A percentile compares a stretch with the other conserved stretches of the same genome.
Conservation (phyloP, 495 filamentous ascomycete genomes). For the Neurospora sp. region DNA sequence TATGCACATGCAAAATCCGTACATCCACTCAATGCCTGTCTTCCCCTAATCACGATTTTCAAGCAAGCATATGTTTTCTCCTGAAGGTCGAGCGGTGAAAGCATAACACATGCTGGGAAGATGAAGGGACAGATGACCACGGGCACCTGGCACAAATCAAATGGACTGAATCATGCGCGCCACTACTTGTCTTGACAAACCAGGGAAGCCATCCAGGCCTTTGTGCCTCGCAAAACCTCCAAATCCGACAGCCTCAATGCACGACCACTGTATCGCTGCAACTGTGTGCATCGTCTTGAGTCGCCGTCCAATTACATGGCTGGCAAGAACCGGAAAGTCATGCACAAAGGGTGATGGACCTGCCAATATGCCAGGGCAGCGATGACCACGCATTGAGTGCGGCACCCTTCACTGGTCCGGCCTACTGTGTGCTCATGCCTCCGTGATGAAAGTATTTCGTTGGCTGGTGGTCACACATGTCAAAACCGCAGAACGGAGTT, state of each 20-base stretch:
- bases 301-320: neutral
- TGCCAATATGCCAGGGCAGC: neutral
- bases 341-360: neutral
- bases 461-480: neutral
- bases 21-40: neutral
- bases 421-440: neutral
- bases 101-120: neutral
- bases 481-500: neutral
- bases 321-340: neutral
- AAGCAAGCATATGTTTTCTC: neutral
- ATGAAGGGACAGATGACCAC: neutral
- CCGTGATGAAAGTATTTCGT: neutral
- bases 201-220: neutral
- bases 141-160: neutral
- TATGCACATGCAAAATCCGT: neutral
- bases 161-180: neutral
- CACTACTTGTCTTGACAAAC: neutral
- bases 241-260: neutral
- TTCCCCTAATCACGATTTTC: neutral
- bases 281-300: neutral
- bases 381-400: neutral
- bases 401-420: neutral
- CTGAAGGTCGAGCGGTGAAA: neutral
- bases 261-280: neutral
- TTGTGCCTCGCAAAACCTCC: neutral